Base-by-base conservation (phyloP, 106 monocot genomes). In the Acorus gramineus region DNA sequence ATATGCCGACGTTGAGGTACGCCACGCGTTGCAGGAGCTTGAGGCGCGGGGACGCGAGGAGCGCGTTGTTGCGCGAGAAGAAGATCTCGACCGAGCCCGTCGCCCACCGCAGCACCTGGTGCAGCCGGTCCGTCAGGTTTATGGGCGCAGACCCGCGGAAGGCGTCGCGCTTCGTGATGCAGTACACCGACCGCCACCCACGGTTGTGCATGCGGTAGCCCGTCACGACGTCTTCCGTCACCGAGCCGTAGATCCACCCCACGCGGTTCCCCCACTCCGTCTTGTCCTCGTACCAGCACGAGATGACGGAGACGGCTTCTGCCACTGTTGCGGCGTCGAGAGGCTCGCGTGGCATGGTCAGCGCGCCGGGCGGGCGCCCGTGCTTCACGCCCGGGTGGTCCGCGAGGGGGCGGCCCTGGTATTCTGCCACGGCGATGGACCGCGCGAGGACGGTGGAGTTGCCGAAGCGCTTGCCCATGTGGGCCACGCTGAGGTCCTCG, bases 161-260 rank as follows among this genome's bases (percentile, higher is more conserved):
- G 8, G 92, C 87, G 61, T 92, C 92, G 2, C 87, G 79, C 62
- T 85, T 84, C 5, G 87, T 82, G 56, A 92, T 77, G 77, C 87
- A 87, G 74, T 87, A 92, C 4, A 92, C 80, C 3, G 87, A 87
- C 3, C 81, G 77, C 88, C 88, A 85, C 14, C 87, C 87, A 0
- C 87, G 84, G 70, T 93, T 93, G 78, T 93, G 92, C 92, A 93
- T 93, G 11, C 88, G 79, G 77, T 88, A 87, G 0, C 92, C 92
- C 9, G 87, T 92, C 53, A 92, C 92, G 63, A 92, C 92, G 73
- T 92, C 92, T 63, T 92, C 92, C 7, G 92, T 92, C 66, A 92
- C 92, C 2, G 92, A 92, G 7, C 92, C 92, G 68, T 93, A 88
- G 71, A 93, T 93, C 87, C 92, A 88, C 42, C 92, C 92, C 1